A percentile compares a stretch with the other conserved stretches of the same genome.
Evolutionary conservation across 148 eudicot species (phyloP).

Genomic region (Pharnaceum exiguum): DNA sequence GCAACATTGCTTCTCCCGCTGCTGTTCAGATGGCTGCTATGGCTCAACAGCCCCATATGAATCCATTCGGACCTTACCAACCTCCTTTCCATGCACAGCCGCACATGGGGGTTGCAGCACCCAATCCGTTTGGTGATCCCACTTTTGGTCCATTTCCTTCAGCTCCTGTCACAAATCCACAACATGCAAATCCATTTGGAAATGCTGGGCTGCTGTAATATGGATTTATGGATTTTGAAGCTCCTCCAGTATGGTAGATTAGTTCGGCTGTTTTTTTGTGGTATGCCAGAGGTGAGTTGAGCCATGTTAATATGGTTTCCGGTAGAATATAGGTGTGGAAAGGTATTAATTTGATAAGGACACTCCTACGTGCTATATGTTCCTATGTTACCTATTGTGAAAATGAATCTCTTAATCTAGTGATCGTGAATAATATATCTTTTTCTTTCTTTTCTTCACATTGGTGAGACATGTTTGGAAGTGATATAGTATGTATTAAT

Average conservation of each 20-base stretch:
- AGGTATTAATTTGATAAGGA: constrained; percentile 5
- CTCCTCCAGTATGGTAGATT: background rate
- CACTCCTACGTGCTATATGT: background rate
- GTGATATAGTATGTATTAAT: background rate
- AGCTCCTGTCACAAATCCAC: constrained; percentile 24
- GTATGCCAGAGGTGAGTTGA: constrained; percentile 3
- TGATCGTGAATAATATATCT: constrained; percentile 9
- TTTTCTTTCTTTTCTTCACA: background rate
- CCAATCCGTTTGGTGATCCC: constrained; percentile 36
- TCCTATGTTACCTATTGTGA: constrained; percentile 6
- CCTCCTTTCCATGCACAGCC: constrained; percentile 58
- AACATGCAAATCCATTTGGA: constrained; percentile 40
- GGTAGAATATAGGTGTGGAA: background rate
- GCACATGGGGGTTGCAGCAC: constrained; percentile 16
- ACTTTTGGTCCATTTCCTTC: constrained; percentile 32
- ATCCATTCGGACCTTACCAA: constrained; percentile 68
- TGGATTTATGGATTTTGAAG: background rate
- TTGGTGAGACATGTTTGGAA: background rate
- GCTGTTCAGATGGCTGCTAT: constrained; percentile 65
- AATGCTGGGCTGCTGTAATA: constrained; percentile 30
- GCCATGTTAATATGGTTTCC: constrained; percentile 10
- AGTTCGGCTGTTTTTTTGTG: background rate
- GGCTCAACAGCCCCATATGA: constrained; percentile 49
- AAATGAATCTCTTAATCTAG: background rate
- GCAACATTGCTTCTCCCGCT: constrained; percentile 44